Evolutionary conservation across 371 early-diverging fungal species (phyloP).

Genomic region (Mortierella sp.): DNA sequence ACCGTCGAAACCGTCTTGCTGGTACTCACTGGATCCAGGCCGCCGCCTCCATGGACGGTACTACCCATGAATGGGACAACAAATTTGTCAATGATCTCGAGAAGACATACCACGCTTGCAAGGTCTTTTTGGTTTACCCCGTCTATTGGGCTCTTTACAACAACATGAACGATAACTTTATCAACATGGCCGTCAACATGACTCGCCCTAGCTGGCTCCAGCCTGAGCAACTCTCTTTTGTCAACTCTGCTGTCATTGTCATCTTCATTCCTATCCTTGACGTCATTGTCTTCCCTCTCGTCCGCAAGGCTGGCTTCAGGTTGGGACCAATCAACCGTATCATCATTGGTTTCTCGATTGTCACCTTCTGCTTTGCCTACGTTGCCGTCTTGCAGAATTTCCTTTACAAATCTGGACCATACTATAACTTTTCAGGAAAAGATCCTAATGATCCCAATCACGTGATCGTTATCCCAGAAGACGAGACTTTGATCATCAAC

Average conservation of each 20-base stretch:
- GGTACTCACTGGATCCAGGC: slow-evolving; percentile 62
- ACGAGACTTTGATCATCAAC: slow-evolving; percentile 48
- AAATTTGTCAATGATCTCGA: slow-evolving; percentile 80
- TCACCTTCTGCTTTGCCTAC: slow-evolving; percentile 76
- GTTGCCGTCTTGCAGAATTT: slow-evolving; percentile 76
- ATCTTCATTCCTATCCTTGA: slow-evolving; percentile 82
- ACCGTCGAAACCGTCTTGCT: slow-evolving; percentile 57
- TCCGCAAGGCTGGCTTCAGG: slow-evolving; percentile 72
- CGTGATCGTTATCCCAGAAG: slow-evolving; percentile 24
- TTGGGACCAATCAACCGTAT: slow-evolving; percentile 81
- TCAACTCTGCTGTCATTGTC: slow-evolving; percentile 78
- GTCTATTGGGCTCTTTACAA: slow-evolving; percentile 85
- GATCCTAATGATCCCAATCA: slow-evolving; percentile 42
- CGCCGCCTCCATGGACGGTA: not conserved
- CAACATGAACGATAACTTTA: slow-evolving; percentile 82
- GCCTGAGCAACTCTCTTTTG: slow-evolving; percentile 68
- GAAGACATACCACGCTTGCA: slow-evolving; percentile 74
- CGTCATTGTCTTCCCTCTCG: slow-evolving; percentile 71
- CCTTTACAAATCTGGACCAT: slow-evolving; percentile 72
- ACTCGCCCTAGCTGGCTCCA: slow-evolving; percentile 65
- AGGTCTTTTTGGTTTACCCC: slow-evolving; percentile 79
- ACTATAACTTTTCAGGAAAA: slow-evolving; percentile 61
- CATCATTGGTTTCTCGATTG: slow-evolving; percentile 75
- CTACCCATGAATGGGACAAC: slow-evolving; percentile 70
- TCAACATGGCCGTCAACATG: slow-evolving; percentile 82